These are phyloP conservation scores for Trichoderma gracile DNA, from an alignment of 2,329 filamentous ascomycete genomes.

Conservation along the genomic window DNA sequence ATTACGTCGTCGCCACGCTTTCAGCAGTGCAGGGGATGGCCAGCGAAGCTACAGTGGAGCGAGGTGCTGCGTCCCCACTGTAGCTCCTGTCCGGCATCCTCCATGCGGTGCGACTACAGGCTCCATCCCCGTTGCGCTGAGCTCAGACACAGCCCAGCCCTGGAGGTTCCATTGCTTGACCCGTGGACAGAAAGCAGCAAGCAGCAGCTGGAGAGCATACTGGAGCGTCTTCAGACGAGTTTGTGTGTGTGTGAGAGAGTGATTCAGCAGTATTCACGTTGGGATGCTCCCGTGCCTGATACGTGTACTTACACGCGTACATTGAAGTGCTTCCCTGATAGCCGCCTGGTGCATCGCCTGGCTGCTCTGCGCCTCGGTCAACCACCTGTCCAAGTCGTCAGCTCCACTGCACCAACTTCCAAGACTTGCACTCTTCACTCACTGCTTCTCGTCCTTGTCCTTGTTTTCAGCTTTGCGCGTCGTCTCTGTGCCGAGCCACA, in stretches of 20 bases:
- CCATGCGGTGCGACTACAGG: background rate
- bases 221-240: no score
- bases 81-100: slow-evolving; percentile 17
- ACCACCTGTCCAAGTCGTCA: slow-evolving; percentile 4
- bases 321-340: no score
- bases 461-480: slow-evolving; percentile 10
- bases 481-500: slow-evolving; percentile 24
- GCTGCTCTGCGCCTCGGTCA: slow-evolving; percentile 19
- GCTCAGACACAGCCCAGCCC: slow-evolving; percentile 17
- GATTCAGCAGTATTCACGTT: no score
- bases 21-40: slow-evolving; percentile 22
- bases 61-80: no score
- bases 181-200: background rate
- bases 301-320: no score
- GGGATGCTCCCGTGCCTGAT: no score
- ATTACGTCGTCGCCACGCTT: slow-evolving; percentile 24
- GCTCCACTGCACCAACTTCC: slow-evolving; percentile 22
- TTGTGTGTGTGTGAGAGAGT: no score
- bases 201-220: no score
- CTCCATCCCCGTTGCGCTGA: slow-evolving; percentile 14
- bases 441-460: background rate
- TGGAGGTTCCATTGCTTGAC: no score
- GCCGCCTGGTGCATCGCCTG: background rate
- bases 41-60: slow-evolving; percentile 23
- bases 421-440: slow-evolving; percentile 2